Evolutionary conservation across 2,329 filamentous ascomycete genomes (phyloP).

Genomic region (Trichoderma sp.): DNA sequence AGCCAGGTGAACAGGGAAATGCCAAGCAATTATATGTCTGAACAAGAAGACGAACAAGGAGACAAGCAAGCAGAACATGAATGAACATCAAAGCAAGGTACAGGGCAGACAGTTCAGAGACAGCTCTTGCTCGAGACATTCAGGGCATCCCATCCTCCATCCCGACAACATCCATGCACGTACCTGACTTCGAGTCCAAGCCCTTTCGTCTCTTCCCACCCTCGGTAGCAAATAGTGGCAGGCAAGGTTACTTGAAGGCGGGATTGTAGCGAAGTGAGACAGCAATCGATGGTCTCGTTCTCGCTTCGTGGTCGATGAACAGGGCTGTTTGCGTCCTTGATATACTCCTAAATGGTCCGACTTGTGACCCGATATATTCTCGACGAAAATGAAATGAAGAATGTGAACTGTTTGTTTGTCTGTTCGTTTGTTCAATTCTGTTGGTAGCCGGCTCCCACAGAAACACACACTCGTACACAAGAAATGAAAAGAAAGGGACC

Average conservation of each 20-base stretch:
- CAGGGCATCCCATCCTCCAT: background rate
- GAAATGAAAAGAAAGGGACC: background rate
- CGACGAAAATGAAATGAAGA: background rate
- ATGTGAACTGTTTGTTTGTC: background rate
- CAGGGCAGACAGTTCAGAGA: background rate
- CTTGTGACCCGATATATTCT: background rate
- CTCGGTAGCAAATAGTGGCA: background rate
- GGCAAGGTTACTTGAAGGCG: constrained; percentile 3
- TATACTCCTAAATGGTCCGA: background rate
- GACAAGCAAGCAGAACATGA: background rate
- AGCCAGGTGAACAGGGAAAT: background rate
- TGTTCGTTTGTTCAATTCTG: constrained; percentile 8
- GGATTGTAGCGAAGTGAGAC: constrained; percentile 16
- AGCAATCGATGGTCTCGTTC: background rate
- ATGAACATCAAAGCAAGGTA: background rate
- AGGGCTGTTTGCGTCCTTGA: background rate
- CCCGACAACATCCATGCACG: background rate
- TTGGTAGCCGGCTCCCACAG: constrained; percentile 1
- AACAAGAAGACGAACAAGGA: background rate
- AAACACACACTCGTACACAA: background rate
- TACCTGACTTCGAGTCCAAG: background rate
- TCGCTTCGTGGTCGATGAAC: background rate
- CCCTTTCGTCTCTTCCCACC: too few species aligned
- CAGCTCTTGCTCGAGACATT: background rate
- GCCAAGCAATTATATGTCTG: constrained; percentile 1